Evolutionary conservation across 2,329 filamentous ascomycete species (phyloP), one percentile per base, ranked within the genome.

Genomic region (Colletotrichum sidae): DNA sequence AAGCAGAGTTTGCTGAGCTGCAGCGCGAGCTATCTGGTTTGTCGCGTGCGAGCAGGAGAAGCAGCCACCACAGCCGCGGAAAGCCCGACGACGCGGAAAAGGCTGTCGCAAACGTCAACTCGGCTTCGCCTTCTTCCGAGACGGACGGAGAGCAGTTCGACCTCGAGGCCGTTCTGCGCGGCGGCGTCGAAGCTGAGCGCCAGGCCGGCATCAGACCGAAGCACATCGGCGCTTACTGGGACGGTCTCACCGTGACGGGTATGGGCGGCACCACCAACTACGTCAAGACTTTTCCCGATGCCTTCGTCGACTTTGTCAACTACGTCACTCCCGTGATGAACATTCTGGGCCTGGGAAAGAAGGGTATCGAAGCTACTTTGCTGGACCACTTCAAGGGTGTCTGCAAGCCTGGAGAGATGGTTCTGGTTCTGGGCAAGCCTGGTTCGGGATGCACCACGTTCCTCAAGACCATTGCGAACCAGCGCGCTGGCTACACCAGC

Each of bases 391-490:
- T 94, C 79, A 84, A 83, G 55, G 91, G 90, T 38, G 84, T 92
- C 1, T 87, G 88, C 61, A 89, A 90, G 68, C 92, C 93, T 0
- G 94, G 94, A 1, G 94, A 97, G 81, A 97, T 97, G 93, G 86
- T 95, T 0, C 82, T 96, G 2, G 93, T 96, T 0, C 82, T 96
- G 7, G 93, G 93, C 25, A 86, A 89, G 67, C 93, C 93, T 0
- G 92, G 92, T 0, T 89, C 86, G 0, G 90, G 90, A 34, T 92
- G 90, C 73, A 90, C 89, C 1, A 90, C 89, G 0, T 91, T 92
- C 69, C 82, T 92, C 59, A 90, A 90, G 76, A 82, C 86, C 1
- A 90, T 92, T 63, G 84, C 88, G 13, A 92, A 92, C 72, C 88
- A 91, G 73, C 84, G 86, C 5, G 79, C 79, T 65, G 85, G 85